Percentiles rank a stretch among this genome's conserved stretches.
These are phyloP conservation scores for Adansonia madagascariensis DNA, from an alignment of 441 rosid genomes.

Conservation along the genomic window DNA sequence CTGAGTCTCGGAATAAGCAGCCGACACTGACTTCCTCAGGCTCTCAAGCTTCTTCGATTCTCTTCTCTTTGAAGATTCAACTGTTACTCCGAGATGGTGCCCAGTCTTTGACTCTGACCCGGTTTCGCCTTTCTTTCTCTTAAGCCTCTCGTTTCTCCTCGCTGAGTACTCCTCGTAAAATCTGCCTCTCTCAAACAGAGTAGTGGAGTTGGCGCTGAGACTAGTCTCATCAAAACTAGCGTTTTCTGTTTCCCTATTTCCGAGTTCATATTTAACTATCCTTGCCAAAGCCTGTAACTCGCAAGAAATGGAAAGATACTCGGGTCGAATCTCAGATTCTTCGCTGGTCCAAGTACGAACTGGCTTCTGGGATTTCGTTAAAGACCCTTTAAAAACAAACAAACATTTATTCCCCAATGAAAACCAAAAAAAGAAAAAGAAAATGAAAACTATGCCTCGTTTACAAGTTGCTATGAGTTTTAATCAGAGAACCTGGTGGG, in stretches of 20 bases:
- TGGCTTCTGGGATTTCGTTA: conserved; percentile 54
- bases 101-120: conserved; percentile 35
- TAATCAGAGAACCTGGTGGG: conserved; percentile 54
- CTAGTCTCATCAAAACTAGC: conserved; percentile 11
- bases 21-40: conserved; percentile 57
- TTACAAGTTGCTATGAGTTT: not conserved
- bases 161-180: conserved; percentile 82
- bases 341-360: conserved; percentile 34
- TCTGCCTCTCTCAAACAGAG: conserved; percentile 77
- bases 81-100: conserved; percentile 61
- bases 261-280: conserved; percentile 53
- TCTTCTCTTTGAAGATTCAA: conserved; percentile 57
- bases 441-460: not conserved
- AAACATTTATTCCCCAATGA: not conserved
- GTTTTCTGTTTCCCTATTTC: conserved; percentile 32
- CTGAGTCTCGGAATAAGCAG: conserved; percentile 40
- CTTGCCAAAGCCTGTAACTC: conserved; percentile 64
- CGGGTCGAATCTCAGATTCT: conserved; percentile 52
- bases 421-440: not conserved
- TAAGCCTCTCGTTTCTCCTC: conserved; percentile 80
- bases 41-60: conserved; percentile 52
- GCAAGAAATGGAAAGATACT: conserved; percentile 64
- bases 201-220: conserved; percentile 35
- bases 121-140: conserved; percentile 52
- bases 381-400: conserved; percentile 44